A percentile compares a stretch with the other conserved stretches of the same genome.
Conservation (phyloP, 2,329 filamentous ascomycete genomes). For the Fusarium graminum region DNA sequence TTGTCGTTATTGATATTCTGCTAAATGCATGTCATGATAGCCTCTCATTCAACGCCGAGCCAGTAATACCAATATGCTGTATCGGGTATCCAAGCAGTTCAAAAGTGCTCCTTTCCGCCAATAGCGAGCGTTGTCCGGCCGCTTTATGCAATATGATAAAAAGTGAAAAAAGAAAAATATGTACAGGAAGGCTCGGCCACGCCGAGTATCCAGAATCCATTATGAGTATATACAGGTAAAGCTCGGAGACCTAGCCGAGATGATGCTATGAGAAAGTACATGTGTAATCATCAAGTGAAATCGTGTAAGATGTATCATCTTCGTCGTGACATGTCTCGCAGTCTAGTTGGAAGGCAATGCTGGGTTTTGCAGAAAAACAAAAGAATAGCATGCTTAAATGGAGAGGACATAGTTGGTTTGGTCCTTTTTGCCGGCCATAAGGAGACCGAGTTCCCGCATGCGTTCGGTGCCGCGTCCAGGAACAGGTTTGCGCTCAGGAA, state of each 20-base stretch:
- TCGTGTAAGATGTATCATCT: slow-evolving; percentile 39
- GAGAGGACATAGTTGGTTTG: slow-evolving; percentile 83
- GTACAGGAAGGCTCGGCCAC: slow-evolving; percentile 37
- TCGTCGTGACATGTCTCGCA: slow-evolving; percentile 34
- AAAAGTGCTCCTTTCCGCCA: slow-evolving; percentile 39
- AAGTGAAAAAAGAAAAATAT: slow-evolving; percentile 33
- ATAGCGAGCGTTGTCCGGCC: slow-evolving; percentile 47
- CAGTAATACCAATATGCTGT: slow-evolving; percentile 48
- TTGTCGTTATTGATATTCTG: slow-evolving; percentile 48
- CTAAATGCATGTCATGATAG: slow-evolving; percentile 45
- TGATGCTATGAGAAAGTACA: slow-evolving; percentile 26
- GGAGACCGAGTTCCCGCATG: slow-evolving; percentile 85
- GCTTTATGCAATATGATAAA: slow-evolving; percentile 44
- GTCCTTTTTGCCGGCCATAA: slow-evolving; percentile 84
- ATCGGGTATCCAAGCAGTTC: slow-evolving; percentile 53
- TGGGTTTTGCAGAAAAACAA: slow-evolving; percentile 15
- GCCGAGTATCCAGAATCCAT: slow-evolving; percentile 17
- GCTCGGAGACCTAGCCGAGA: slow-evolving; percentile 35
- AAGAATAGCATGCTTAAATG: slow-evolving; percentile 61
- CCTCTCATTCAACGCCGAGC: slow-evolving; percentile 49
- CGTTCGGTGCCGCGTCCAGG: slow-evolving; percentile 91
- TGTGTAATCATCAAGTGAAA: slow-evolving; percentile 38
- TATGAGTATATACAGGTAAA: slow-evolving; percentile 43
- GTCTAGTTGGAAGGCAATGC: slow-evolving; percentile 20
- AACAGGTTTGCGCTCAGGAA: slow-evolving; percentile 73